Conservation (phyloP, 2,329 filamentous ascomycete genomes). For the Colletotrichum simmondsii region DNA sequence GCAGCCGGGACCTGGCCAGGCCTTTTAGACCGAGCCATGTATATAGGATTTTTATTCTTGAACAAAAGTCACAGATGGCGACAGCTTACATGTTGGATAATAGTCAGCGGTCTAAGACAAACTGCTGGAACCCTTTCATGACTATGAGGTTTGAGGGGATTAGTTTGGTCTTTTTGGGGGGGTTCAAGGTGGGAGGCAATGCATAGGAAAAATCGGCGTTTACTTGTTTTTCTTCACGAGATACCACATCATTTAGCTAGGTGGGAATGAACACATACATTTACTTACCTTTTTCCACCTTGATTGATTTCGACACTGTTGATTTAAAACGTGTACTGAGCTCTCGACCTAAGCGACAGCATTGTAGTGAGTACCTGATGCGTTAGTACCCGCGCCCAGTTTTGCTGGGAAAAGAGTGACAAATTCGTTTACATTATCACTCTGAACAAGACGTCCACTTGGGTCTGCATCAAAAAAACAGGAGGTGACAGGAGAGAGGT, state of each 20-base stretch:
- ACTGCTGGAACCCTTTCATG: not conserved
- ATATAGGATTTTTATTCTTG: not conserved
- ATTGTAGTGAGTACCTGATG: too few species aligned
- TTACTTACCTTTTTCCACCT: too few species aligned
- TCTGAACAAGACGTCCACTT: too few species aligned
- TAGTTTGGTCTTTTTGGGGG: not conserved
- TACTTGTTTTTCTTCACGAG: constrained; percentile 21
- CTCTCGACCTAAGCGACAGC: too few species aligned
- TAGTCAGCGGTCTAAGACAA: not conserved
- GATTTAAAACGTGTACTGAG: too few species aligned
- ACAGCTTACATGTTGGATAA: not conserved
- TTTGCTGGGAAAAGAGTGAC: too few species aligned
- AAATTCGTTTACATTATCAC: too few species aligned
- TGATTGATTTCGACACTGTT: too few species aligned
- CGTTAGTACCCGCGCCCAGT: too few species aligned
- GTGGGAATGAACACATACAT: constrained; percentile 12
- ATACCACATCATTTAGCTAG: constrained; percentile 33
- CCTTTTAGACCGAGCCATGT: not conserved
- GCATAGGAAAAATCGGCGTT: constrained; percentile 29
- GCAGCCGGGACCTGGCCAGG: not conserved
- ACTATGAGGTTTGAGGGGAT: not conserved
- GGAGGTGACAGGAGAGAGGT: not conserved
- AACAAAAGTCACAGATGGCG: not conserved
- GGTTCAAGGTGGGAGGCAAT: not conserved
- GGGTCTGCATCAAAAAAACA: too few species aligned